phyloP scores from a whole-genome alignment of 371 early-diverging fungal species.

The Zancudomyces culisetae region DNA sequence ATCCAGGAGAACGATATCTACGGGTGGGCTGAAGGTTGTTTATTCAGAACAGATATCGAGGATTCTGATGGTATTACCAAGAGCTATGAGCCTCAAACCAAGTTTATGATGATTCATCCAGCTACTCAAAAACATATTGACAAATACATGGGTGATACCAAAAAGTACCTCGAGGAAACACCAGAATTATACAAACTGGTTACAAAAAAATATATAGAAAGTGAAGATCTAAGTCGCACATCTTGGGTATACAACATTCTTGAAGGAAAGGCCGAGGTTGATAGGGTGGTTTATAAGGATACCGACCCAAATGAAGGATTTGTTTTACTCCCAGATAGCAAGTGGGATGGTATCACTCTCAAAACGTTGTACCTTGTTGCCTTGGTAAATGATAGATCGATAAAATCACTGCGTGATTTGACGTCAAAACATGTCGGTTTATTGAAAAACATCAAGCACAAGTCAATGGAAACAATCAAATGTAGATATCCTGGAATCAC shows the following conservation, averaged over 20 bases:
- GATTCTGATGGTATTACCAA: not conserved
- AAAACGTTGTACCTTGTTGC: constrained; percentile 48
- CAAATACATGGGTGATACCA: constrained; percentile 46
- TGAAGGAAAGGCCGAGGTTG: constrained; percentile 38
- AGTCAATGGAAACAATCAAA: constrained; percentile 25
- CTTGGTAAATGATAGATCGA: constrained; percentile 30
- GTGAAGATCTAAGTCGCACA: constrained; percentile 34
- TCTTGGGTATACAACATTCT: constrained; percentile 70
- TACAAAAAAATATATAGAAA: constrained; percentile 35
- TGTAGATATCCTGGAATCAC: constrained; percentile 23
- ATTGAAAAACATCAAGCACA: constrained; percentile 35
- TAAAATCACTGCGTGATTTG: constrained; percentile 47
- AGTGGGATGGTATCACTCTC: constrained; percentile 45
- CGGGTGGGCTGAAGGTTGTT: not conserved
- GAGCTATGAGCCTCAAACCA: too few relatives aligned
- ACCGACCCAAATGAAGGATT: constrained; percentile 45
- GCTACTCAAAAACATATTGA: constrained; percentile 30
- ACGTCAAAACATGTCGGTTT: constrained; percentile 32
- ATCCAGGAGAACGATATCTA: not conserved
- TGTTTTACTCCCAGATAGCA: constrained; percentile 54
- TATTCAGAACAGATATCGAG: too few relatives aligned
- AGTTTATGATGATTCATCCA: not conserved
- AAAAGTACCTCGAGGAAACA: constrained; percentile 17
- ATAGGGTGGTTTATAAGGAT: constrained; percentile 30
- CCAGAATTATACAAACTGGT: constrained; percentile 8